Percentiles rank a stretch among this genome's conserved stretches.
Conservation (phyloP, 306 rosid genomes). For the Castanea sativa region DNA sequence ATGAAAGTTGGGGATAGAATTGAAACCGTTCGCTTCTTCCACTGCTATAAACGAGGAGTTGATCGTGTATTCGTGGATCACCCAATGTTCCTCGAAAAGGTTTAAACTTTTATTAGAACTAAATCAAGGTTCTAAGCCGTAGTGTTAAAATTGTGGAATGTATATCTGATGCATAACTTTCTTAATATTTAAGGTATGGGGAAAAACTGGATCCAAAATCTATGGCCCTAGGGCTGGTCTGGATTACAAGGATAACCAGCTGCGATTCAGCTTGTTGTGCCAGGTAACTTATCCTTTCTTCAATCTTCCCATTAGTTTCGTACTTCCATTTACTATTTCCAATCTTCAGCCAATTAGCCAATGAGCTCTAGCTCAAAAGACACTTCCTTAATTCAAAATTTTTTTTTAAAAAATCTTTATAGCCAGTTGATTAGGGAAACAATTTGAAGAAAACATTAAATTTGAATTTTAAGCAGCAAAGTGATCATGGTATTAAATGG, state of each 20-base stretch:
- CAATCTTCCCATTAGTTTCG: background rate
- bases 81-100: constrained; percentile 68
- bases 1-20: constrained; percentile 46
- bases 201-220: constrained; percentile 66
- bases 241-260: constrained; percentile 68
- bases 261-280: constrained; percentile 74
- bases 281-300: constrained; percentile 37
- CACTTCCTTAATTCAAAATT: no score
- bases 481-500: background rate
- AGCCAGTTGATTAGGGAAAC: background rate
- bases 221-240: constrained; percentile 63
- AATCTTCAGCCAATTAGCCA: background rate
- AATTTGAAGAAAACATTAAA: background rate
- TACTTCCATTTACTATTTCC: background rate
- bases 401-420: no score
- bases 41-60: constrained; percentile 77
- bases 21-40: constrained; percentile 71
- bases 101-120: constrained; percentile 19
- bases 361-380: no score
- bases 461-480: background rate
- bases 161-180: background rate
- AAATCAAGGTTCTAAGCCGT: background rate
- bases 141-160: background rate
- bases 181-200: constrained; percentile 62
- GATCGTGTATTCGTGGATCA: constrained; percentile 83